Conservation (phyloP, 192 early-diverging fungal species). For the Thamnidium elegans region DNA sequence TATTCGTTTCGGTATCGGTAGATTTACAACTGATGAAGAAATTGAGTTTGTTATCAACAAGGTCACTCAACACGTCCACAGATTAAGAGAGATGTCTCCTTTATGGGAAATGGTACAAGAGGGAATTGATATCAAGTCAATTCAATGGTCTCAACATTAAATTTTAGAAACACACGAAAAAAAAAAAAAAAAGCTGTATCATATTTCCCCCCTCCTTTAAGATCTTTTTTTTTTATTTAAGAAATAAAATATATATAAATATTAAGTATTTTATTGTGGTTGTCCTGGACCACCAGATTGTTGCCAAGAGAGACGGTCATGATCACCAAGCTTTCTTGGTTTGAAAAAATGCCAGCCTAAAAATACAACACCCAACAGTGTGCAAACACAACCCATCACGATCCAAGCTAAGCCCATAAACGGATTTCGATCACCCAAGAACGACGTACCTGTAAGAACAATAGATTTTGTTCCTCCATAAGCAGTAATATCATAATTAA, state of each 20-base stretch:
- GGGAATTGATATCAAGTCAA: constrained; percentile 87
- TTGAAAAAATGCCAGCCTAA: constrained; percentile 88
- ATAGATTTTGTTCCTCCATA: constrained; percentile 96
- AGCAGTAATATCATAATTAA: constrained; percentile 79
- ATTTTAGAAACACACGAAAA: background rate
- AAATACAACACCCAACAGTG: constrained; percentile 85
- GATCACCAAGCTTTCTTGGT: constrained; percentile 95
- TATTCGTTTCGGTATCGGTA: constrained; percentile 94
- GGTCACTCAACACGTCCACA: constrained; percentile 79
- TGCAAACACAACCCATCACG: constrained; percentile 87
- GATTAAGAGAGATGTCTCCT: constrained; percentile 92
- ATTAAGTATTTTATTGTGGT: too few relatives aligned
- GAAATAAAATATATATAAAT: too few relatives aligned
- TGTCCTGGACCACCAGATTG: constrained; percentile 8
- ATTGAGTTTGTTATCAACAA: constrained; percentile 85
- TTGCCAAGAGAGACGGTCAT: constrained; percentile 94
- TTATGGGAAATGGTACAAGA: constrained; percentile 98
- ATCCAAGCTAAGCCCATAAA: constrained; percentile 96
- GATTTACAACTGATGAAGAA: constrained; percentile 95
- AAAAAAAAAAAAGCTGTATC: too few relatives aligned
- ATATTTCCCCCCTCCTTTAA: too few relatives aligned
- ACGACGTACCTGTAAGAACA: constrained; percentile 90
- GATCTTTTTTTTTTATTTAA: too few relatives aligned
- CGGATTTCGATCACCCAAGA: constrained; percentile 95
- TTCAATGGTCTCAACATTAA: constrained; percentile 90